Base-by-base conservation (phyloP, 805 yeast species). In the Saccharomyces mikatae region DNA sequence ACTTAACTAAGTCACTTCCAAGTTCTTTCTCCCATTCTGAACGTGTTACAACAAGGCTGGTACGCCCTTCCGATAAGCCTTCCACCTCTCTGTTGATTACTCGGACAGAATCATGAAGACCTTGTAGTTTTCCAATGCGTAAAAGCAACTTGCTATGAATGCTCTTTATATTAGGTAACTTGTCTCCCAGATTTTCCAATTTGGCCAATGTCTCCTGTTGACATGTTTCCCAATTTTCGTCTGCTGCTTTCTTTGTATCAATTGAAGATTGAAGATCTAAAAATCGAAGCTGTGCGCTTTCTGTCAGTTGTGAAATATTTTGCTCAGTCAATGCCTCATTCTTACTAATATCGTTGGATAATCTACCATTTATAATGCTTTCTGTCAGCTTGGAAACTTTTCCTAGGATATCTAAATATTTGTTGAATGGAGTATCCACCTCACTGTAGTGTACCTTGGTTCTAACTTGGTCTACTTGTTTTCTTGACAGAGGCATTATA, bases 11-110 rank as follows among this genome's bases (percentile, higher is more conserved):
- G 1, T 57, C 56, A 14, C 48, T 27, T 14, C 71, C 71, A 9
- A 68, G 54, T 46, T 60, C 62, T 11, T 55, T 46, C 46, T 61
- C 66, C 72, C 72, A 68, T 49, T 67, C 67, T 31, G 56, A 50
- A 21, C 55, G 59, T 6, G 63, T 50, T 2, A 67, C 61, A 8
- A 60, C 55, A 27, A 68, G 51, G 32, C 55, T 58, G 2, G 68
- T 61, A 30, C 60, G 59, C 5, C 66, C 62, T 21, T 54, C 59
- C 21, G 62, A 54, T 47, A 68, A 52, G 22, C 52, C 54, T 28
- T 61, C 67, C 1, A 63, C 52, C 46, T 66, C 69, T 8, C 55
- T 55, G 53, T 68, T 68, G 2, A 63, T 56, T 28, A 52, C 55
- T 17, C 50, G 48, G 13, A 68, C 64, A 17, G 59, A 58, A 6